These are phyloP conservation scores for Cyberlindnera subsufficiens DNA, from an alignment of 805 yeast species.

Conservation along the genomic window DNA sequence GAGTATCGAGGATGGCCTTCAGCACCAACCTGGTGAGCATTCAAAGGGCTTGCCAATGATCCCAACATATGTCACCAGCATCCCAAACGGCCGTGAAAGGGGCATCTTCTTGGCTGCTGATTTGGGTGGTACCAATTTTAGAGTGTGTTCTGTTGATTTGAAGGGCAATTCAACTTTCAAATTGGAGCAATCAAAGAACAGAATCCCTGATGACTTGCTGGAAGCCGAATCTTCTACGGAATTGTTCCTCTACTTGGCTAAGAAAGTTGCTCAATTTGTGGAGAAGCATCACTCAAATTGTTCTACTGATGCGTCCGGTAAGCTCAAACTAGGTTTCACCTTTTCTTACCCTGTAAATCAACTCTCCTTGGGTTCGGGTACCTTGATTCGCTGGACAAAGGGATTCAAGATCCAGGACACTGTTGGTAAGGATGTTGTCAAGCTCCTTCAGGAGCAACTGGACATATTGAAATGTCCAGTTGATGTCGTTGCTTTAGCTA, in stretches of 20 bases:
- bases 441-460: slow-evolving; percentile 62
- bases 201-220: slow-evolving; percentile 76
- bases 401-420: slow-evolving; percentile 86
- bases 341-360: slow-evolving; percentile 92
- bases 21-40: slow-evolving; percentile 32
- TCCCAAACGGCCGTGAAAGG: slow-evolving; percentile 80
- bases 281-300: slow-evolving; percentile 47
- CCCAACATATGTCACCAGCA: slow-evolving; percentile 80
- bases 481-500: slow-evolving; percentile 79
- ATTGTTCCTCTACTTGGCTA: slow-evolving; percentile 71
- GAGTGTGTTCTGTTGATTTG: slow-evolving; percentile 84
- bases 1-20: slow-evolving; percentile 57
- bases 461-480: slow-evolving; percentile 58
- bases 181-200: slow-evolving; percentile 68
- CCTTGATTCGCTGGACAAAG: slow-evolving; percentile 91
- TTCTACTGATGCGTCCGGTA: slow-evolving; percentile 18
- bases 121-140: slow-evolving; percentile 92
- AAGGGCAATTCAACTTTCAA: slow-evolving; percentile 75
- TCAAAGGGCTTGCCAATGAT: slow-evolving; percentile 75
- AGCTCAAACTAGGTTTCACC: slow-evolving; percentile 82
- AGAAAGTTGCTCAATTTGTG: slow-evolving; percentile 61
- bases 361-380: slow-evolving; percentile 72
- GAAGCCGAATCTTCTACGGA: slow-evolving; percentile 54
- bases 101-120: slow-evolving; percentile 89
- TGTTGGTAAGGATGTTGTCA: slow-evolving; percentile 79